Percentiles rank a stretch among this genome's conserved stretches.
These are phyloP conservation scores for Cyclotella atomus DNA, from an alignment of 108 stramenopile species.

Conservation along the genomic window DNA sequence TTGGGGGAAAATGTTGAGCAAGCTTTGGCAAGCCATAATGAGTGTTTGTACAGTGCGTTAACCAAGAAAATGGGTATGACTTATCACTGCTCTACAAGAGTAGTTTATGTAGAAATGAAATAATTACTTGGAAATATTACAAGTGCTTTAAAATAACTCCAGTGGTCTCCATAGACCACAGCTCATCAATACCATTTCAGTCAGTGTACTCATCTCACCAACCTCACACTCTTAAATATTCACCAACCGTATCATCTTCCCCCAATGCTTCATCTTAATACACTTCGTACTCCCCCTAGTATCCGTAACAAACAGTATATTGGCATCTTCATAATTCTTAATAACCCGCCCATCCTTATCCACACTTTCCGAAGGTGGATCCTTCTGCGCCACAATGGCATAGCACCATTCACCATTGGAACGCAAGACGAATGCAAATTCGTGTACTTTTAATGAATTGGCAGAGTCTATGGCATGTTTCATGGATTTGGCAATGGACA, in stretches of 20 bases:
- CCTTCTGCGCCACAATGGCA: slow-evolving; percentile 12
- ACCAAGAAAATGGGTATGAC: too few relatives aligned
- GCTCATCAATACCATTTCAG: background rate
- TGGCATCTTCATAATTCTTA: background rate
- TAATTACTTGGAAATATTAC: background rate
- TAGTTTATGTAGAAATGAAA: too few relatives aligned
- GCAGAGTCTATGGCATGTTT: background rate
- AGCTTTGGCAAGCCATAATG: too few relatives aligned
- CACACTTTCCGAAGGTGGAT: background rate
- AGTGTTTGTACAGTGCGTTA: too few relatives aligned
- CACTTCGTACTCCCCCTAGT: slow-evolving; percentile 6
- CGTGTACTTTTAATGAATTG: slow-evolving; percentile 2
- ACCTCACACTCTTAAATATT: background rate
- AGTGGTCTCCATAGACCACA: too few relatives aligned
- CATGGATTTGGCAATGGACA: background rate
- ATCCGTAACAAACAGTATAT: slow-evolving; percentile 12
- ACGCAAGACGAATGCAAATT: slow-evolving; percentile 20
- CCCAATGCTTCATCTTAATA: slow-evolving; percentile 13
- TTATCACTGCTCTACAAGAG: too few relatives aligned
- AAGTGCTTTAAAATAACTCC: too few relatives aligned
- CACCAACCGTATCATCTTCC: slow-evolving; percentile 4
- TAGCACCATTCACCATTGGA: slow-evolving; percentile 25
- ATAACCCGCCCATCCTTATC: background rate
- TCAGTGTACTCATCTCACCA: background rate
- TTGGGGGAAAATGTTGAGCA: slow-evolving; percentile 27